Evolutionary conservation across 176 grass and related monocot genomes (phyloP), one percentile per base, ranked within the genome.

Genomic region (Tillandsia leiboldiana): DNA sequence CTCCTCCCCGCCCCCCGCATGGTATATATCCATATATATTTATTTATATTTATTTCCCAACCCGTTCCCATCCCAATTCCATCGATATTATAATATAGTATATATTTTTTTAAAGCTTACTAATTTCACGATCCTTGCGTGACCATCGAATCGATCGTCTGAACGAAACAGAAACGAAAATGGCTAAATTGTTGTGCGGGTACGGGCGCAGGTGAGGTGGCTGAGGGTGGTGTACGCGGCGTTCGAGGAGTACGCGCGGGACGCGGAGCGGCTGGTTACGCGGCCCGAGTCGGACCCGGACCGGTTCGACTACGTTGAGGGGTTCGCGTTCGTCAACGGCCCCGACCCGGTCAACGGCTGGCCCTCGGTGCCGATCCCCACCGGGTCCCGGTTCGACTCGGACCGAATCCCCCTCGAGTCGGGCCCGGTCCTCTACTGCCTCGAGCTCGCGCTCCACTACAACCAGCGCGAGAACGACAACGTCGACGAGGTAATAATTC

Each of bases 261-360:
- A 99, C 67, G 87, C 89, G 10, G 95, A 99, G 80, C 75, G 66
- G 82, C 89, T 93, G 2, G 95, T 90, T 80, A 86, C 71, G 23
- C 87, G 77, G 50, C 26, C 57, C 2, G 11, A 75, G 12, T 50
- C 74, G 13, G 53, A 50, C 49, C 71, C 49, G n/a, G 53, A 50
- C 49, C 71, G 29, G 12, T 88, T 90, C 80, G 90, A 99, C 71
- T 99, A 93, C 76, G 82, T 99, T 51, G 95, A 99, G 76, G 95
- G 95, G 2, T 99, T 99, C 77, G 84, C 63, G 24, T 99, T 94
- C 70, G 71, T 84, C 1, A 79, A 81, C 74, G 76, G 80, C 61
- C 79, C 81, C 42, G 95, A 99, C 75, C 87, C 82, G 11, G 77
- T 90, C 7, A 88, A 92, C 63, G 95, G 95, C 7, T 93, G 89